Evolutionary conservation across 305 asterid genomes (phyloP).

Genomic region (Solanum aculeatissimum): DNA sequence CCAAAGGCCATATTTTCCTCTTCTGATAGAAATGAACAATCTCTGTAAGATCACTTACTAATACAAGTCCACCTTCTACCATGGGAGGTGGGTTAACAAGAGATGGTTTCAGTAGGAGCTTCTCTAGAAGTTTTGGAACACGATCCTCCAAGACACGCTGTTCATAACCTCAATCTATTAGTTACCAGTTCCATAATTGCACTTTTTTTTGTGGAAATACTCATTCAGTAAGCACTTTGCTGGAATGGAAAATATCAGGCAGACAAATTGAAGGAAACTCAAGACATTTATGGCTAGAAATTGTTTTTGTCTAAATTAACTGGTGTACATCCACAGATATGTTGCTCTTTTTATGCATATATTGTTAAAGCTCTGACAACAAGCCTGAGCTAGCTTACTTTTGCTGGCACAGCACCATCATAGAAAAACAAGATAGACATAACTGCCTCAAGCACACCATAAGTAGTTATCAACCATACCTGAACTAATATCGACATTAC

Average conservation of each 20-base stretch:
- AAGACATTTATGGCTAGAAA: neutral
- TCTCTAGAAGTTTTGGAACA: slow-evolving; percentile 88
- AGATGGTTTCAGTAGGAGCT: slow-evolving; percentile 71
- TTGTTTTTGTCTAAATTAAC: neutral
- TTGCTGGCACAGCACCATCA: neutral
- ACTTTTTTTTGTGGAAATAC: neutral
- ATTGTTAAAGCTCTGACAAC: neutral
- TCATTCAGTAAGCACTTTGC: neutral
- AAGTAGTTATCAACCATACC: slow-evolving; percentile 29
- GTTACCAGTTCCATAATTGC: neutral
- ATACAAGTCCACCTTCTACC: slow-evolving; percentile 95
- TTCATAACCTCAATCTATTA: neutral
- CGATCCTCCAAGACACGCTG: slow-evolving; percentile 97
- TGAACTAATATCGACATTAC: slow-evolving; percentile 96
- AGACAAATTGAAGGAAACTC: neutral
- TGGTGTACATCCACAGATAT: neutral
- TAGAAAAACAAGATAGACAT: neutral
- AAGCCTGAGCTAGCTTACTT: neutral
- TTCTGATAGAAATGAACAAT: neutral
- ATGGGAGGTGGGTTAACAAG: slow-evolving; percentile 78
- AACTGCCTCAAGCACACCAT: neutral
- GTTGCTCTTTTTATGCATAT: neutral
- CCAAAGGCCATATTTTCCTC: neutral
- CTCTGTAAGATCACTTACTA: slow-evolving; percentile 41
- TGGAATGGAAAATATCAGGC: neutral